Percentiles rank a stretch among this genome's conserved stretches.
Evolutionary conservation across 176 grass and related monocot genomes (phyloP).

Genomic region (Aegilops longissima): DNA sequence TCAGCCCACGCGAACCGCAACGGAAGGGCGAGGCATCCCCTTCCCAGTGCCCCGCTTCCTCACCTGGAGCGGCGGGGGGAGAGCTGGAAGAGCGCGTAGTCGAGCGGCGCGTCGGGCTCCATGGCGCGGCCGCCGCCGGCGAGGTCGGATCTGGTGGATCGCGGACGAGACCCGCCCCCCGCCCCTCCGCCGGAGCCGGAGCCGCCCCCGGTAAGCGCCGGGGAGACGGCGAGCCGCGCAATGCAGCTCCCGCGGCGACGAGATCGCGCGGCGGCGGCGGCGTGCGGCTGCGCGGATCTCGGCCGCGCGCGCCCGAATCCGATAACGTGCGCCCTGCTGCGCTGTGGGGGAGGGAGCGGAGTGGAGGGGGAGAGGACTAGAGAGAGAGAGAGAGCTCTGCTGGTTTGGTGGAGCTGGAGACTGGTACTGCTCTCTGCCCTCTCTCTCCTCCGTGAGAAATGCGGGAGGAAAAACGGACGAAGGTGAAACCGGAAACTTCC

Average conservation of each 20-base stretch:
- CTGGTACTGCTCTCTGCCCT: neutral
- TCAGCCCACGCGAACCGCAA: slow-evolving; percentile 31
- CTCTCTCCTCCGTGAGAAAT: neutral
- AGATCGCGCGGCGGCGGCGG: slow-evolving; percentile 26
- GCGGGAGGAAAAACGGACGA: neutral
- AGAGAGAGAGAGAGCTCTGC: slow-evolving; percentile 8
- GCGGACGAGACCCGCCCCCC: neutral
- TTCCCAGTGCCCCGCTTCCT: neutral
- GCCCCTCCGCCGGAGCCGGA: neutral
- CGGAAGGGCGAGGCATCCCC: slow-evolving; percentile 1
- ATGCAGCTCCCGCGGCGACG: slow-evolving; percentile 42
- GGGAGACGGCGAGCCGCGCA: slow-evolving; percentile 22
- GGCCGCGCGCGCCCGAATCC: slow-evolving; percentile 33
- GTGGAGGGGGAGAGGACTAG: slow-evolving; percentile 51
- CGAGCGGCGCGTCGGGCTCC: slow-evolving; percentile 71
- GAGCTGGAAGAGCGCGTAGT: slow-evolving; percentile 93
- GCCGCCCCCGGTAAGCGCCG: slow-evolving; percentile 22
- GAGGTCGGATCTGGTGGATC: slow-evolving; percentile 55
- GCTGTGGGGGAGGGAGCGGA: slow-evolving; percentile 20
- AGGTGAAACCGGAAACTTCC: slow-evolving; percentile 1
- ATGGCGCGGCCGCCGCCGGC: slow-evolving; percentile 31
- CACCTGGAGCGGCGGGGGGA: slow-evolving; percentile 89
- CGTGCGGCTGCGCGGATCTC: slow-evolving; percentile 40
- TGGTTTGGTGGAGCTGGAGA: slow-evolving; percentile 26
- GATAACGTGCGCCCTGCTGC: slow-evolving; percentile 10